These are phyloP conservation scores for Hyphochytrium catenoides DNA, from an alignment of 352 stramenopile genomes.

Conservation along the genomic window DNA sequence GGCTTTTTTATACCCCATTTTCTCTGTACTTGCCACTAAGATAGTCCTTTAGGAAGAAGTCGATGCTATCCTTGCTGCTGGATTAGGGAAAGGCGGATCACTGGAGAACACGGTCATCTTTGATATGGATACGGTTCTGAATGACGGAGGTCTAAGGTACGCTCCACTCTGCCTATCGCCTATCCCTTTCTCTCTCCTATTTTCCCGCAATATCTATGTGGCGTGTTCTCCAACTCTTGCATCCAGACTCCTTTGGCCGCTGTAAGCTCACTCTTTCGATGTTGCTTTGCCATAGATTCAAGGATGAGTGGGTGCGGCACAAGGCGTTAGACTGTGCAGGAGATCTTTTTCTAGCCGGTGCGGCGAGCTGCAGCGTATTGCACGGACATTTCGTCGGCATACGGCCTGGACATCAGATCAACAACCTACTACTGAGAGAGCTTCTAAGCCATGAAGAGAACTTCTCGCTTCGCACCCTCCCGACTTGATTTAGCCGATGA, in stretches of 20 bases:
- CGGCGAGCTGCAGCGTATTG: too few relatives aligned
- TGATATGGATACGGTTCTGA: slow-evolving; percentile 3
- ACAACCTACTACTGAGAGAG: slow-evolving; percentile 22
- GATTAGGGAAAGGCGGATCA: slow-evolving; percentile 24
- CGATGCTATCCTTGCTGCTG: slow-evolving; percentile 21
- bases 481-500: too few relatives aligned
- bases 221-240: too few relatives aligned
- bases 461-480: too few relatives aligned
- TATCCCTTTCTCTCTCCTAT: too few relatives aligned
- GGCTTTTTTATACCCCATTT: too few relatives aligned
- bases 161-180: too few relatives aligned
- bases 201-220: too few relatives aligned
- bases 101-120: slow-evolving; percentile 42
- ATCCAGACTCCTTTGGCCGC: too few relatives aligned
- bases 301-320: slow-evolving; percentile 33
- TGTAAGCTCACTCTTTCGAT: neutral
- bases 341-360: slow-evolving; percentile 23
- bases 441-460: too few relatives aligned
- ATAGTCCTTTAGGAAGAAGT: slow-evolving; percentile 41
- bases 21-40: too few relatives aligned
- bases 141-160: too few relatives aligned
- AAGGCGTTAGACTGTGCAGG: slow-evolving; percentile 44
- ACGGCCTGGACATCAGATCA: slow-evolving; percentile 31
- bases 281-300: neutral
- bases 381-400: slow-evolving; percentile 37